phyloP scores from a whole-genome alignment of 495 filamentous ascomycete genomes.

The Neurospora sp. region DNA sequence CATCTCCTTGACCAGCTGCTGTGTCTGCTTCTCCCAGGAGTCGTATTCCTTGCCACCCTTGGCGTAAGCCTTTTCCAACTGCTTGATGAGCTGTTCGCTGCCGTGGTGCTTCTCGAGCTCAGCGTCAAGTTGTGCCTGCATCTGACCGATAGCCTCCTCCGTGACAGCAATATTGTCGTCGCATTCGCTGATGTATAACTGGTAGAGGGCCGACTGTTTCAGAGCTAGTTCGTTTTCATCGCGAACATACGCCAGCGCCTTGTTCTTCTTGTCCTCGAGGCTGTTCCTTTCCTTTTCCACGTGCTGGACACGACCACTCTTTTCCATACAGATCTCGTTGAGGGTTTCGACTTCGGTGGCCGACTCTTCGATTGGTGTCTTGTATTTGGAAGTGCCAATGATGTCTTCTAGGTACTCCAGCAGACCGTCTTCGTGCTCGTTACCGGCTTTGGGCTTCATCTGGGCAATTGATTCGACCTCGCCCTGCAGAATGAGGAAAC shows the following conservation, averaged over 20 bases:
- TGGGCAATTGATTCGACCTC: constrained; percentile 98
- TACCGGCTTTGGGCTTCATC: constrained; percentile 94
- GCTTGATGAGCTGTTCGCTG: constrained; percentile 83
- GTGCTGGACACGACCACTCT: constrained; percentile 87
- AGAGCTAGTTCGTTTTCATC: constrained; percentile 87
- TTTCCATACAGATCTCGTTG: constrained; percentile 91
- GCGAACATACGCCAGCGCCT: constrained; percentile 75
- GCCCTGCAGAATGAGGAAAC: constrained; percentile 92
- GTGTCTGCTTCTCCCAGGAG: constrained; percentile 67
- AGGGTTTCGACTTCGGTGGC: constrained; percentile 79
- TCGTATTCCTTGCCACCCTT: constrained; percentile 72
- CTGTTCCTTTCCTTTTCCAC: constrained; percentile 93
- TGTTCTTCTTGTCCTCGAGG: constrained; percentile 93
- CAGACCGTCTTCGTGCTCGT: constrained; percentile 91
- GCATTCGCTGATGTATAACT: constrained; percentile 80
- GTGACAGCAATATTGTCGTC: constrained; percentile 81
- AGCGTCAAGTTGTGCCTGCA: constrained; percentile 76
- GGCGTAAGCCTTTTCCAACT: constrained; percentile 76
- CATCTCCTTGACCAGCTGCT: constrained; percentile 76
- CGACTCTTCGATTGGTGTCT: constrained; percentile 88
- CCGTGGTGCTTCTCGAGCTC: constrained; percentile 90
- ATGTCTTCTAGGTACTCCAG: constrained; percentile 98
- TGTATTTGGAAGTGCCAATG: constrained; percentile 96
- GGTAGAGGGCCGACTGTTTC: constrained; percentile 85
- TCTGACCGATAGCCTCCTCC: constrained; percentile 78